Evolutionary conservation across 768 basidiomycete species (phyloP), one percentile per base, ranked within the genome.

Genomic region (Hygrophorus russula): DNA sequence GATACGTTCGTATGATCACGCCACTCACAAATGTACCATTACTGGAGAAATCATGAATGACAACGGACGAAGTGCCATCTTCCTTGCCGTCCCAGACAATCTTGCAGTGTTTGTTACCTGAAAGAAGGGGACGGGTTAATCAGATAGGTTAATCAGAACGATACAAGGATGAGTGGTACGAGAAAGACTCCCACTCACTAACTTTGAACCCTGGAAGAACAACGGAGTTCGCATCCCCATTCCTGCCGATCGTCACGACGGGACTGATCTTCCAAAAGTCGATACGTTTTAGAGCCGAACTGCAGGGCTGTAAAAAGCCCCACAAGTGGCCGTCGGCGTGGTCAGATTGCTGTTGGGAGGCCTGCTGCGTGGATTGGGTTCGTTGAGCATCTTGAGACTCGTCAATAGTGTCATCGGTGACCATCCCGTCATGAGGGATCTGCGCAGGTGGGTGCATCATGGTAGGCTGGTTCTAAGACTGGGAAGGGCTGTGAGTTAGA

Each of bases 301-400:
- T 75, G 53, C 78, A 81, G 4, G 84, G 82, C 36, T 78, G 73
- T 40, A 87, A 71, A 50, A 70, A 81, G 10, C 82, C 83, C 81
- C 81, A 87, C 44, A 85, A 73, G 53, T 70, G 69, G 3, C 51
- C 45, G 49, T 70, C 68, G 38, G 60, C 46, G 31, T 51, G 45
- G 14, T 52, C 49, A 20, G 53, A 48, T 14, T 56, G 55, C 41
- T 63, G 62, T 47, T 72, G 70, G 9, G 49, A 44, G 5, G 69
- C 68, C 5, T 66, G 67, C 50, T 72, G 70, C 0, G 69, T 70
- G 5, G 37, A 28, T 31, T 40, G 45, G 8, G 45, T 40, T n/a
- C 33, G 39, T 12, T 38, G 36, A 3, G 17, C n/a, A n/a, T 35
- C 17, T 9, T 13, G 17, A n/a, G 33, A 35, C 17, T 35, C 17